A percentile compares a stretch with the other conserved stretches of the same genome.
phyloP scores from a whole-genome alignment of 805 yeast genomes.

The Pichia cabralensis region DNA sequence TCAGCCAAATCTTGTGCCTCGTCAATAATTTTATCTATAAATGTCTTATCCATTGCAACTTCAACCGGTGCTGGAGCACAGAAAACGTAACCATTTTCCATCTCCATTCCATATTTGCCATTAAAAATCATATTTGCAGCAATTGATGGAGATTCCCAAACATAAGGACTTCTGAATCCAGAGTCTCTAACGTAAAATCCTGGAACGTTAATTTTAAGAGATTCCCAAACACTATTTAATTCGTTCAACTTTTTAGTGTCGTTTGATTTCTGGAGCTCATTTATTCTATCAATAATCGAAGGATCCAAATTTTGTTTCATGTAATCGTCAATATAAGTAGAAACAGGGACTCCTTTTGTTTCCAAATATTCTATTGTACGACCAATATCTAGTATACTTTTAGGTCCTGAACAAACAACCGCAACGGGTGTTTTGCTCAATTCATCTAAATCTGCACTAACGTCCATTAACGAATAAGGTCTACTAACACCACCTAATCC shows the following conservation, averaged over 20 bases:
- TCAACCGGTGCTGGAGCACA: constrained; percentile 75
- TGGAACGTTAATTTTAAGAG: constrained; percentile 36
- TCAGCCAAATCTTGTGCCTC: constrained; percentile 51
- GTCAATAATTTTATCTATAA: constrained; percentile 47
- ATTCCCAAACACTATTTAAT: constrained; percentile 6
- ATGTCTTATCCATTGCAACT: constrained; percentile 43
- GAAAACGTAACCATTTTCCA: constrained; percentile 62
- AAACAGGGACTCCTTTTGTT: constrained; percentile 84
- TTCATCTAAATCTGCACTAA: constrained; percentile 83
- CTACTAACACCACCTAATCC: constrained; percentile 90
- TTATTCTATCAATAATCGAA: constrained; percentile 35
- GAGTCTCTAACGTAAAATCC: constrained; percentile 78
- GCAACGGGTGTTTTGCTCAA: constrained; percentile 74
- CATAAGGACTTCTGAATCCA: constrained; percentile 61
- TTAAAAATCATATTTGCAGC: constrained; percentile 56
- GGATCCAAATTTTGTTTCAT: constrained; percentile 5
- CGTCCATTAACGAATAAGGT: constrained; percentile 66
- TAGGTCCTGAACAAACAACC: constrained; percentile 91
- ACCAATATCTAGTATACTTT: constrained; percentile 70
- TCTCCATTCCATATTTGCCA: constrained; percentile 35
- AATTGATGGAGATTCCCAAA: constrained; percentile 38
- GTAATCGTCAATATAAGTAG: constrained; percentile 35
- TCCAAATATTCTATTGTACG: constrained; percentile 80
- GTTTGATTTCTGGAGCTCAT: background rate
- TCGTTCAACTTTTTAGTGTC: constrained; percentile 1